A percentile compares a stretch with the other conserved stretches of the same genome.
Evolutionary conservation across 345 rosid genomes (phyloP).

Genomic region (Kandelia obovata): DNA sequence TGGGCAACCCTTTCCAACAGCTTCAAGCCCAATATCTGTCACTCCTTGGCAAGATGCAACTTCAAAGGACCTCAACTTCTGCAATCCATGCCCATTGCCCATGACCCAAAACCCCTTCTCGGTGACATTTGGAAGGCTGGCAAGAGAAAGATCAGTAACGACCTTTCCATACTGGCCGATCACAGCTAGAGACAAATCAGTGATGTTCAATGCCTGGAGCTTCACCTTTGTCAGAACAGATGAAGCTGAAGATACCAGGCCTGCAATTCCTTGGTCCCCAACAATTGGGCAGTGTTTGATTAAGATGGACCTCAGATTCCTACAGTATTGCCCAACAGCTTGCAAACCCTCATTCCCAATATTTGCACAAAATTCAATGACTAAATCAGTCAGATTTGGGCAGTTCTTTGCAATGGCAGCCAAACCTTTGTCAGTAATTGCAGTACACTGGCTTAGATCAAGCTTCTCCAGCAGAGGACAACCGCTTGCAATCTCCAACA

Average conservation of each 20-base stretch:
- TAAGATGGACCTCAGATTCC: constrained; percentile 63
- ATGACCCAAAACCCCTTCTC: constrained; percentile 97
- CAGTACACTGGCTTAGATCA: constrained; percentile 60
- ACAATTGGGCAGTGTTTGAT: constrained; percentile 69
- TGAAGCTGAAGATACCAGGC: constrained; percentile 50
- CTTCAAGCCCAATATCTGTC: constrained; percentile 70
- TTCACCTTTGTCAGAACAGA: constrained; percentile 52
- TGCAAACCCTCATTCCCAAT: constrained; percentile 74
- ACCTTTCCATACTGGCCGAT: constrained; percentile 84
- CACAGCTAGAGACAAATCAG: constrained; percentile 81
- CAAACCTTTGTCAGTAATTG: constrained; percentile 61
- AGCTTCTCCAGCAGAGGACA: constrained; percentile 76
- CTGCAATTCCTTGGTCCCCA: constrained; percentile 84
- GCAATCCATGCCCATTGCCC: constrained; percentile 84
- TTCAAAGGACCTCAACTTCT: constrained; percentile 61
- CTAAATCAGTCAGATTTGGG: constrained; percentile 65
- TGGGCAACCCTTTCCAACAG: constrained; percentile 79
- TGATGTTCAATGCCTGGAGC: constrained; percentile 69
- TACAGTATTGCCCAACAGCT: constrained; percentile 60
- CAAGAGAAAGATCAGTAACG: constrained; percentile 61
- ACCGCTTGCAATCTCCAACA: constrained; percentile 72
- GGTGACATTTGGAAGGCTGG: constrained; percentile 51
- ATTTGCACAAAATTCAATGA: constrained; percentile 65
- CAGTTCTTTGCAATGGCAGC: constrained; percentile 63
- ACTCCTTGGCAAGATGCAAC: constrained; percentile 67